These are phyloP conservation scores for Pleurotus platypus DNA, from an alignment of 768 basidiomycete species.

Conservation along the genomic window DNA sequence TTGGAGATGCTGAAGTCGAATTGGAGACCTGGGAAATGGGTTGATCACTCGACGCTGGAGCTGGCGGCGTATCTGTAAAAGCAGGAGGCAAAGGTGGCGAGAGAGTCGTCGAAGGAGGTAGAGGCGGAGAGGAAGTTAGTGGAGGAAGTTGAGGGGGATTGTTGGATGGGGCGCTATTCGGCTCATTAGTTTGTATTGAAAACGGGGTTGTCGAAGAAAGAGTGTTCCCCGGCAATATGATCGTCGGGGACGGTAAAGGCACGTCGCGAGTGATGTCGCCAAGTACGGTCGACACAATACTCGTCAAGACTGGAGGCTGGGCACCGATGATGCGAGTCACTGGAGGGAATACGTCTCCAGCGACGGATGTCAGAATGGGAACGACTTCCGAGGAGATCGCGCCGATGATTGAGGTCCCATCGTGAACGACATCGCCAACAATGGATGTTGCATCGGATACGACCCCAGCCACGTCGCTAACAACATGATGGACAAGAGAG, in stretches of 20 bases:
- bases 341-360: background rate
- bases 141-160: too few species aligned
- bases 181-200: too few species aligned
- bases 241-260: background rate
- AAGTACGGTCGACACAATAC: background rate
- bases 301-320: background rate
- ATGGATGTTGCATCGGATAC: background rate
- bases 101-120: too few species aligned
- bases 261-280: background rate
- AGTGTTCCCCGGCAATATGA: background rate
- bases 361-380: background rate
- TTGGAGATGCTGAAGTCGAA: too few species aligned
- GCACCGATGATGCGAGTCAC: background rate
- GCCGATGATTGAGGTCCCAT: background rate
- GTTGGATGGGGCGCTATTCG: too few species aligned
- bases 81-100: too few species aligned
- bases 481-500: background rate
- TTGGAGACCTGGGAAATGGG: too few species aligned
- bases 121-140: too few species aligned
- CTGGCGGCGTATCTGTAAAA: too few species aligned
- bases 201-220: background rate
- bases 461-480: background rate
- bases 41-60: too few species aligned
- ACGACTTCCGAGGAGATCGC: background rate
- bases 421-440: background rate